Evolutionary conservation across 148 eudicot genomes (phyloP).

Genomic region (Silene conica): DNA sequence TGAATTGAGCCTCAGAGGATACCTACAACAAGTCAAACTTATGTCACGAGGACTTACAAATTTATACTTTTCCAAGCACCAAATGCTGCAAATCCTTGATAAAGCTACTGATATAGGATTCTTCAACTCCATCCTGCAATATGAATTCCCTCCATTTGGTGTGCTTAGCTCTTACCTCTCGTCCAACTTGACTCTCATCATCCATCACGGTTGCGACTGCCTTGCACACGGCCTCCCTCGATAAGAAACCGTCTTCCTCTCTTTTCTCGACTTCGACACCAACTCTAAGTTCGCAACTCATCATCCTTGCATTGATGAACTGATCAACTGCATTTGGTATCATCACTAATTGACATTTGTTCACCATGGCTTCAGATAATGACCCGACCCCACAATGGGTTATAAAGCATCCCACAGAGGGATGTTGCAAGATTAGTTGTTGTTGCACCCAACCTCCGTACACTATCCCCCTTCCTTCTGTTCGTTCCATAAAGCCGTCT

Average conservation of each 20-base stretch:
- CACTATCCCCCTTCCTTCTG: slow-evolving; percentile 29
- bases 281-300: not conserved
- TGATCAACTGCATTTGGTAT: not conserved
- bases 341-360: slow-evolving; percentile 1
- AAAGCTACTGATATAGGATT: slow-evolving; percentile 1
- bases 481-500: slow-evolving; percentile 30
- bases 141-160: not conserved
- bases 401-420: slow-evolving; percentile 1
- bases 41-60: no score
- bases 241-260: not conserved
- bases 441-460: slow-evolving; percentile 42
- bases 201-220: slow-evolving; percentile 3
- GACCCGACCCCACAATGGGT: slow-evolving; percentile 8
- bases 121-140: not conserved
- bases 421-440: slow-evolving; percentile 16
- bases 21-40: no score
- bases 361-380: slow-evolving; percentile 7
- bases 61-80: not conserved
- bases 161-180: slow-evolving; percentile 8
- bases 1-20: no score
- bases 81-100: not conserved
- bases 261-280: not conserved
- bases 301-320: slow-evolving; percentile 1
- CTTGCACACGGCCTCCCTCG: not conserved
- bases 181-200: not conserved